Conservation (phyloP, 345 rosid genomes). For the Populus pruinosa region DNA sequence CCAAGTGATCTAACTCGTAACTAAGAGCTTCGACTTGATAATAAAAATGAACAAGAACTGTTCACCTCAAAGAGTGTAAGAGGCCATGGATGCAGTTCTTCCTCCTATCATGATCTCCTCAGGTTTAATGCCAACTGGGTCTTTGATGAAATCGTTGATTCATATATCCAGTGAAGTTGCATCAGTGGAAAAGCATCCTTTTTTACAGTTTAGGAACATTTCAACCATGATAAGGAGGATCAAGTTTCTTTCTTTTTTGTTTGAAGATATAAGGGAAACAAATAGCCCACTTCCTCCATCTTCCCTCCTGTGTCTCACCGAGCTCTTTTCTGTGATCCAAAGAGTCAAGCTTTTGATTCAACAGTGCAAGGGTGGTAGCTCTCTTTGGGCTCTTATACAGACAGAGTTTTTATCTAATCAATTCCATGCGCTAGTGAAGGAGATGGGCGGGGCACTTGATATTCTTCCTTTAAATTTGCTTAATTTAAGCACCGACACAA, state of each 20-base stretch:
- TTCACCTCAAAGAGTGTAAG: not conserved
- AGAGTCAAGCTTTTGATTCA: constrained; percentile 43
- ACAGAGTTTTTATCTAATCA: constrained; percentile 42
- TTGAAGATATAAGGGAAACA: constrained; percentile 51
- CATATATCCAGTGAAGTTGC: constrained; percentile 43
- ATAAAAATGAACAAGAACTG: constrained; percentile 16
- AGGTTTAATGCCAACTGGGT: constrained; percentile 42
- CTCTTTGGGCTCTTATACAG: constrained; percentile 47
- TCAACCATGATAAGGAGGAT: constrained; percentile 56
- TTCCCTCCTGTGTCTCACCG: constrained; percentile 51
- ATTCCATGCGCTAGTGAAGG: constrained; percentile 50
- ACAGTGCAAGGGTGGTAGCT: constrained; percentile 50
- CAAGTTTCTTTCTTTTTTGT: constrained; percentile 50
- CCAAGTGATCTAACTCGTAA: constrained; percentile 4
- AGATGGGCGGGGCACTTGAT: constrained; percentile 64
- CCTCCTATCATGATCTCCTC: constrained; percentile 35
- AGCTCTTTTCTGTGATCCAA: constrained; percentile 51
- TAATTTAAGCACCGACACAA: constrained; percentile 37
- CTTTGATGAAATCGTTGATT: constrained; percentile 46
- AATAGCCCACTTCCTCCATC: constrained; percentile 46
- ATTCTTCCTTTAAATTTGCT: constrained; percentile 62
- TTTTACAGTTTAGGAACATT: constrained; percentile 40
- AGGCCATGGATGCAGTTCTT: constrained; percentile 20
- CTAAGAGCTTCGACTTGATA: constrained; percentile 4
- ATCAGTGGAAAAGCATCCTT: constrained; percentile 50